A percentile compares a stretch with the other conserved stretches of the same genome.
These are phyloP conservation scores for Phlebopus sp. DNA, from an alignment of 1,284 basidiomycete species.

Conservation along the genomic window DNA sequence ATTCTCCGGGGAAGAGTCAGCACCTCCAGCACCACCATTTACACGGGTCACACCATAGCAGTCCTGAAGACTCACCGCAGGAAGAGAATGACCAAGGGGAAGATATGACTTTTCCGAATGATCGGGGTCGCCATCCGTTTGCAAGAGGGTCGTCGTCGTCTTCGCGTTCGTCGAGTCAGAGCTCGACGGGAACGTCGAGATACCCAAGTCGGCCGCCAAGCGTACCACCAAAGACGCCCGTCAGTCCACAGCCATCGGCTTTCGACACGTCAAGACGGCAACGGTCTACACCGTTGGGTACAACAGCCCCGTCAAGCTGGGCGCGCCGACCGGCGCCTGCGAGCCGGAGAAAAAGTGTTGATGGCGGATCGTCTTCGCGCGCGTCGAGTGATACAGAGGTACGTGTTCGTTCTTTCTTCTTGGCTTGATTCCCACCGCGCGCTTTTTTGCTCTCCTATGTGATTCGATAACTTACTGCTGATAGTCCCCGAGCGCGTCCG, in stretches of 20 bases:
- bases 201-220: slow-evolving; percentile 45
- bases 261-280: slow-evolving; percentile 67
- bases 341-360: slow-evolving; percentile 63
- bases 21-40: slow-evolving; percentile 18
- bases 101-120: slow-evolving; percentile 29
- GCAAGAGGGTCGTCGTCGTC: slow-evolving; percentile 8
- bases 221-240: slow-evolving; percentile 47
- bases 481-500: slow-evolving; percentile 36
- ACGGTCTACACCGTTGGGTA: slow-evolving; percentile 56
- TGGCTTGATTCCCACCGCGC: not conserved
- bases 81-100: slow-evolving; percentile 27
- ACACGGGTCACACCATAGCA: slow-evolving; percentile 8
- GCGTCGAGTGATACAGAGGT: slow-evolving; percentile 69
- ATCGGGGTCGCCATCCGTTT: slow-evolving; percentile 34
- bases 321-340: slow-evolving; percentile 60
- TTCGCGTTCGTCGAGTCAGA: slow-evolving; percentile 59
- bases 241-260: slow-evolving; percentile 40
- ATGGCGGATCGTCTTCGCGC: slow-evolving; percentile 47
- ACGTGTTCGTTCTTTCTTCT: slow-evolving; percentile 25
- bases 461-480: slow-evolving; percentile 7
- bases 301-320: slow-evolving; percentile 70
- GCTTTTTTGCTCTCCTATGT: too few species aligned
- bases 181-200: slow-evolving; percentile 45
- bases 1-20: slow-evolving; percentile 35
- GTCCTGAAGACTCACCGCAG: slow-evolving; percentile 32